phyloP scores from a whole-genome alignment of 2,329 filamentous ascomycete genomes.

The Rutstroemia sydowiana region DNA sequence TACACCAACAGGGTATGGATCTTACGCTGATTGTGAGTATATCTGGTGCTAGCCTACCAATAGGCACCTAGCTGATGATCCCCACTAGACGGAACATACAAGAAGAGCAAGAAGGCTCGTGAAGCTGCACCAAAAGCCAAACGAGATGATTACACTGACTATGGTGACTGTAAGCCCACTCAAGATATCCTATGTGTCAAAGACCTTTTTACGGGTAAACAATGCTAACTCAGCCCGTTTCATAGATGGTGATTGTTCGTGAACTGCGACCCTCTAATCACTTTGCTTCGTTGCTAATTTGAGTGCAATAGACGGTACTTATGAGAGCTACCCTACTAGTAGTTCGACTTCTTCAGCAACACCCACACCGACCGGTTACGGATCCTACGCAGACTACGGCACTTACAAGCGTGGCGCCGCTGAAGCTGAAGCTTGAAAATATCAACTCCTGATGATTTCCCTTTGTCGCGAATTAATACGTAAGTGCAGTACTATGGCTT shows the following conservation, averaged over 20 bases:
- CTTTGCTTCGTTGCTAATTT: background rate
- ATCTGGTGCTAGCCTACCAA: background rate
- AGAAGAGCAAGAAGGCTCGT: conserved; percentile 8
- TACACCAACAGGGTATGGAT: conserved; percentile 1
- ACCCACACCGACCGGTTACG: conserved; percentile 9
- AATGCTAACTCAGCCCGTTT: conserved; percentile 1
- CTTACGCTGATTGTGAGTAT: conserved; percentile 1
- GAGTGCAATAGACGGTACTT: background rate
- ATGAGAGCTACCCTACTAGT: conserved; percentile 2
- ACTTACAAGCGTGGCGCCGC: conserved; percentile 2
- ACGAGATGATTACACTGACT: conserved; percentile 1
- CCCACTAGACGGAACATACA: conserved; percentile 3
- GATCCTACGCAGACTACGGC: conserved; percentile 3
- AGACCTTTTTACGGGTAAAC: background rate
- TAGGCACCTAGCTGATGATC: background rate
- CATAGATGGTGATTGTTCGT: conserved; percentile 5
- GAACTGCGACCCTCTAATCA: background rate
- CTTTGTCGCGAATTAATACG: conserved; percentile 1
- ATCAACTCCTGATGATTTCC: background rate
- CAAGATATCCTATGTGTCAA: background rate
- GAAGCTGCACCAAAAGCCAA: conserved; percentile 5
- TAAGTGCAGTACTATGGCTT: background rate
- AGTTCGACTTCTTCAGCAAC: background rate
- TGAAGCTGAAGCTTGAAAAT: background rate
- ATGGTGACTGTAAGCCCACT: conserved; percentile 1